Conservation (phyloP, 176 grass and related monocot genomes). For the Lolium rigidum region DNA sequence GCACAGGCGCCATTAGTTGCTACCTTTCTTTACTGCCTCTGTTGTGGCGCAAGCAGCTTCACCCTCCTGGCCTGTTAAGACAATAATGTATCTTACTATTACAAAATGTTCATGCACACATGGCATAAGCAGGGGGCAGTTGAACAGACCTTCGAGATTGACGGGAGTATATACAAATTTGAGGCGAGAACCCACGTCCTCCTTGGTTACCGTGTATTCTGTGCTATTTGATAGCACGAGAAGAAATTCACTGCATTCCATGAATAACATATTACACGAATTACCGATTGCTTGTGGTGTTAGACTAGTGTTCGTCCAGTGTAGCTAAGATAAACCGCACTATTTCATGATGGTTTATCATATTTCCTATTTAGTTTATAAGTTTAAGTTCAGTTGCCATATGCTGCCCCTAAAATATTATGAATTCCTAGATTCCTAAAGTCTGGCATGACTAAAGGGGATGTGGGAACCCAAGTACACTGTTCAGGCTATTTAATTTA, state of each 20-base stretch:
- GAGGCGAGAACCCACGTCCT: conserved; percentile 66
- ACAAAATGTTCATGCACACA: conserved; percentile 25
- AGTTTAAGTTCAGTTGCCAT: conserved; percentile 27
- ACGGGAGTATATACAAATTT: conserved; percentile 86
- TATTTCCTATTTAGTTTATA: conserved; percentile 26
- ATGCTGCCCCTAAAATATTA: conserved; percentile 14
- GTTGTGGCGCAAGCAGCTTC: conserved; percentile 68
- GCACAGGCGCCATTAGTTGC: conserved; percentile 18
- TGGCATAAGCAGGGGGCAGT: conserved; percentile 25
- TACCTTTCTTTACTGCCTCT: conserved; percentile 89
- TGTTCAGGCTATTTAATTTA: conserved; percentile 17
- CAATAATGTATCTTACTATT: conserved; percentile 40
- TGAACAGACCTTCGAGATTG: conserved; percentile 86
- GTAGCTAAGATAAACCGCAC: background rate
- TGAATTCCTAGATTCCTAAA: conserved; percentile 4
- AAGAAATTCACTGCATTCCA: conserved; percentile 63
- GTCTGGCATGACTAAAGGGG: background rate
- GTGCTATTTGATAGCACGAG: conserved; percentile 72
- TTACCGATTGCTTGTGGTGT: background rate
- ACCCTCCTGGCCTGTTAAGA: conserved; percentile 75
- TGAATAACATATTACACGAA: conserved; percentile 14
- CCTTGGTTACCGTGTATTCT: conserved; percentile 73
- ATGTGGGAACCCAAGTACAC: background rate
- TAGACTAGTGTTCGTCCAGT: conserved; percentile 23
- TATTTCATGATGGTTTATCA: background rate